A percentile compares a stretch with the other conserved stretches of the same genome.
These are phyloP conservation scores for Yarrowia yakushimensis DNA, from an alignment of 805 yeast genomes.

Conservation along the genomic window DNA sequence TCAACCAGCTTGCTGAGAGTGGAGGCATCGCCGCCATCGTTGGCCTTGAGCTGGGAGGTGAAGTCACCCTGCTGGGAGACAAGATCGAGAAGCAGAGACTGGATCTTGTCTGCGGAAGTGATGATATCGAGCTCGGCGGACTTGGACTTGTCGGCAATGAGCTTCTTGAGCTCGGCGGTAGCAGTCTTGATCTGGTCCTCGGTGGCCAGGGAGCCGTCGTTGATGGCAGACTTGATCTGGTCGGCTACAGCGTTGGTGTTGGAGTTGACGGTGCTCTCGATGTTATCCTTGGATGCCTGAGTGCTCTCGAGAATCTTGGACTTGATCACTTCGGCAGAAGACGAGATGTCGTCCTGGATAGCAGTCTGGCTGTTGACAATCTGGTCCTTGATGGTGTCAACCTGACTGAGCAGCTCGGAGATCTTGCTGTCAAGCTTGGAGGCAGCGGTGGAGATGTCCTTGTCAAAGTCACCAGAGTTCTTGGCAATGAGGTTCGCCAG, in stretches of 20 bases:
- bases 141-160: not conserved
- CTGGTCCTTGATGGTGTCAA: not conserved
- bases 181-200: not conserved
- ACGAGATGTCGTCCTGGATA: not conserved
- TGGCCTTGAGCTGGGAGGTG: not conserved
- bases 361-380: not conserved
- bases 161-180: not conserved
- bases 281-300: no score
- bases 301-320: no score
- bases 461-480: no score
- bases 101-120: not conserved
- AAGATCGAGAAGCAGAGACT: not conserved
- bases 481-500: not conserved
- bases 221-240: not conserved
- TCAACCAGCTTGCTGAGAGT: not conserved
- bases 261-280: not conserved
- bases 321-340: not conserved
- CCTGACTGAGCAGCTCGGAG: no score
- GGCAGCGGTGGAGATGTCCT: no score
- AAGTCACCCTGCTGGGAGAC: not conserved
- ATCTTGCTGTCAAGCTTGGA: no score
- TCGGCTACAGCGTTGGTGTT: not conserved
- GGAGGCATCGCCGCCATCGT: no score
- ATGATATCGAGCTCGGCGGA: not conserved
- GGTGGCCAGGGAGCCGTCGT: not conserved